Evolutionary conservation across 306 rosid genomes (phyloP).

Genomic region (Cicer arietinum): DNA sequence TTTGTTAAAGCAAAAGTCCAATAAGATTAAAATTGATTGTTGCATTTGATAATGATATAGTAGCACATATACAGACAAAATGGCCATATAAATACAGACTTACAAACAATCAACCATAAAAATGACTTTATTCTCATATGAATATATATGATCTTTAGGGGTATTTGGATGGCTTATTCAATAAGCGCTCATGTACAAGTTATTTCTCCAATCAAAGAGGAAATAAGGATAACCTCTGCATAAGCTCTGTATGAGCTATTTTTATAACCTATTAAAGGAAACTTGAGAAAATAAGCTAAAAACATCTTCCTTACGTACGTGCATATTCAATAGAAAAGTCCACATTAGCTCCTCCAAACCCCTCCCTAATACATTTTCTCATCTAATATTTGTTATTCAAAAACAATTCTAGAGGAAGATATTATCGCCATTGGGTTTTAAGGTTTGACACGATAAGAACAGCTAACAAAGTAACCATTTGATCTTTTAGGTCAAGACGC

Average conservation of each 20-base stretch:
- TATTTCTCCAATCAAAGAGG: background rate
- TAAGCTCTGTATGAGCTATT: background rate
- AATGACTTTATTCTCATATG: background rate
- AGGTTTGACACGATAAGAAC: constrained; percentile 1
- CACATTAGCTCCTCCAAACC: background rate
- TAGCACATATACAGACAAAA: constrained; percentile 8
- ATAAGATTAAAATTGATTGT: background rate
- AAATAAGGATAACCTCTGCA: background rate
- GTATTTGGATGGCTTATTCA: background rate
- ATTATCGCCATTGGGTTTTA: background rate
- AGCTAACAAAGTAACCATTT: background rate
- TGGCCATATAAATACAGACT: constrained; percentile 21
- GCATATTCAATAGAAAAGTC: background rate
- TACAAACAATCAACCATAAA: constrained; percentile 14
- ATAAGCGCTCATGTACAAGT: background rate
- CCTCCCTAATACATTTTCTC: constrained; percentile 2
- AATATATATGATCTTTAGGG: background rate
- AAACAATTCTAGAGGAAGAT: background rate
- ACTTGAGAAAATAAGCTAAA: background rate
- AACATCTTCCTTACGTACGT: background rate
- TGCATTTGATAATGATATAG: constrained; percentile 17
- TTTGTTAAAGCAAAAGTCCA: constrained; percentile 30
- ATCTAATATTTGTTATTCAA: background rate
- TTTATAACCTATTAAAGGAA: background rate
- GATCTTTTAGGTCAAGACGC: too few species aligned